A percentile compares a stretch with the other conserved stretches of the same genome.
Conservation (phyloP, 2,329 filamentous ascomycete genomes). For the Talaromyces sp. region DNA sequence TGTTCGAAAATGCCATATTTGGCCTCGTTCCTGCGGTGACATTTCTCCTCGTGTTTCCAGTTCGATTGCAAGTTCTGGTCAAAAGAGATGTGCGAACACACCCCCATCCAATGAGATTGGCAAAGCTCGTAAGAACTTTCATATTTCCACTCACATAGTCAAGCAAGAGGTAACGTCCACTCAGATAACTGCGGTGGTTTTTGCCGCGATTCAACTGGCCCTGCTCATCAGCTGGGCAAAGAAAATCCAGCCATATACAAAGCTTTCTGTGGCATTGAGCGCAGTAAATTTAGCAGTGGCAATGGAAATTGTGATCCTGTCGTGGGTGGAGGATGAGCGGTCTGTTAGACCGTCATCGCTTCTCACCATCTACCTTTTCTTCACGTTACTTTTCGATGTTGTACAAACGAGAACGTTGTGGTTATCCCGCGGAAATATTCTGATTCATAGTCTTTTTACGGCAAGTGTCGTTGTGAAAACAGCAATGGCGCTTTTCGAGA, state of each 20-base stretch:
- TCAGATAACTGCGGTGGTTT: neutral
- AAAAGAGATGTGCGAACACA: neutral
- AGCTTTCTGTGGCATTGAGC: slow-evolving; percentile 2
- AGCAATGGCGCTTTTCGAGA: slow-evolving; percentile 1
- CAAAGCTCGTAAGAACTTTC: slow-evolving; percentile 1
- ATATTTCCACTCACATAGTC: neutral
- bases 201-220: slow-evolving; percentile 9
- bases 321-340: slow-evolving; percentile 8
- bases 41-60: neutral
- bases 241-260: neutral
- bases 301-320: slow-evolving; percentile 3
- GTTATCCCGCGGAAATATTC: neutral
- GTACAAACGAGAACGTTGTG: slow-evolving; percentile 7
- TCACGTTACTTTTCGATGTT: slow-evolving; percentile 5
- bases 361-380: neutral
- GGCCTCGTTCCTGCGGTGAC: slow-evolving; percentile 8
- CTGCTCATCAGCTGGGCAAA: slow-evolving; percentile 10
- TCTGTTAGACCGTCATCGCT: slow-evolving; percentile 7
- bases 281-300: slow-evolving; percentile 6
- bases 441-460: neutral
- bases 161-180: neutral
- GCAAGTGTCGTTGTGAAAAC: neutral
- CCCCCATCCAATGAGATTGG: neutral
- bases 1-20: slow-evolving; percentile 27
- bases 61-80: neutral